Evolutionary conservation across 805 yeast genomes (phyloP), one percentile per base, ranked within the genome.

Genomic region (Schizosaccharomyces lindneri): DNA sequence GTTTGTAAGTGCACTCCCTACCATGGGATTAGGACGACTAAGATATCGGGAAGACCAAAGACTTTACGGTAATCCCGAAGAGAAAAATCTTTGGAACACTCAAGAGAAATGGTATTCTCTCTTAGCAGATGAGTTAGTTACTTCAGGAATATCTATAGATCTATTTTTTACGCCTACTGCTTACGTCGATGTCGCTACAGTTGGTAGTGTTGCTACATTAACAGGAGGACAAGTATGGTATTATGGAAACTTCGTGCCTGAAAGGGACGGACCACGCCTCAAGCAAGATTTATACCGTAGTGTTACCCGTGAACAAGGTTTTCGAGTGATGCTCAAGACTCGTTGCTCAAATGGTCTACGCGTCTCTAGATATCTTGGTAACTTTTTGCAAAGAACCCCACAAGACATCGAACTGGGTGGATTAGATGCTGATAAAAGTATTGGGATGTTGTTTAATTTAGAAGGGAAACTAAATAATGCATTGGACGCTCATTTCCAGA

Each of bases 271-370:
- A 29, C 70, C 79, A 24, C 75, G 79, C 13, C 75, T 87, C 61
- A 78, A 81, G 9, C 78, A 81, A 55, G 85, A 84, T 31, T 59
- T 65, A 55, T 60, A 59, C 39, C 65, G 68, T 2, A 67, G 70
- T 36, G 76, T 84, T 17, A 67, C 72, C 1, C 75, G 76, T 31
- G 73, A 79, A 2, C 71, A 72, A 4, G 97, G 94, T 4, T 84
- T 84, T 67, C 93, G 86, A 70, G 89, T 85, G 4, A 84, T 84
- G 65, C 72, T 90, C 65, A 88, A 88, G 68, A 79, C 88, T 31
- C 84, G 98, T 65, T 84, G 89, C 66, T 87, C 97, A 0, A 81
- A 79, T 65, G 97, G 97, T 0, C 73, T 93, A 61, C 94, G 86
- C 68, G 87, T 90, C 7, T 72, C 79, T 17, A 80, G 80, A 62